Evolutionary conservation across 768 basidiomycete species (phyloP).

Genomic region (Naganishia randhawae): DNA sequence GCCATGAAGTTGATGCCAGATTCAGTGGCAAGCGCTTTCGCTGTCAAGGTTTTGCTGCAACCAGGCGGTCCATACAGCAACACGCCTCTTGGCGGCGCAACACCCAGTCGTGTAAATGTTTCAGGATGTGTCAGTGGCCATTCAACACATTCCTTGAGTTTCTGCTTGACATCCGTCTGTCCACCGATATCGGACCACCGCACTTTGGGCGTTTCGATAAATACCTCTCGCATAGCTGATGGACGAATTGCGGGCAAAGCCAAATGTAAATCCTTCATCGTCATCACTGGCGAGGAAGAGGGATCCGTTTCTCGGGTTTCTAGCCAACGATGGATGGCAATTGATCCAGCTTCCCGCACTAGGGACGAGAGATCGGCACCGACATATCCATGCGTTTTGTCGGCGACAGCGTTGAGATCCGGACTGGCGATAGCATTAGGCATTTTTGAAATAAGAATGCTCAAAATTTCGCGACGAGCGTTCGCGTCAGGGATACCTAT

Average conservation of each 20-base stretch:
- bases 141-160: conserved; percentile 83
- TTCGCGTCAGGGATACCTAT: conserved; percentile 82
- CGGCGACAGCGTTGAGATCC: conserved; percentile 66
- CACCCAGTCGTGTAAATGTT: conserved; percentile 79
- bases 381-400: conserved; percentile 85
- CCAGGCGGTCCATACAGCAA: conserved; percentile 92
- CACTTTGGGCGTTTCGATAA: conserved; percentile 77
- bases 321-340: conserved; percentile 81
- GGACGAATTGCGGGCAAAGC: conserved; percentile 79
- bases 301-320: conserved; percentile 34
- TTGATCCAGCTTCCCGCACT: conserved; percentile 85
- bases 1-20: conserved; percentile 94
- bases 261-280: conserved; percentile 62
- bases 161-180: conserved; percentile 72
- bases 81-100: conserved; percentile 81
- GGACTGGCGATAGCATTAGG: conserved; percentile 66
- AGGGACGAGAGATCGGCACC: conserved; percentile 92
- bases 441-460: conserved; percentile 74
- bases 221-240: conserved; percentile 89
- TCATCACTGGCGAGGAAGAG: conserved; percentile 49
- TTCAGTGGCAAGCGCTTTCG: conserved; percentile 85
- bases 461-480: conserved; percentile 77
- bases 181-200: conserved; percentile 87
- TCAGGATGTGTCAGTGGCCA: conserved; percentile 89
- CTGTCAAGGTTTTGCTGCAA: conserved; percentile 93